Evolutionary conservation across 2,329 filamentous ascomycete species (phyloP).

Genomic region (Fusarium devonianum): DNA sequence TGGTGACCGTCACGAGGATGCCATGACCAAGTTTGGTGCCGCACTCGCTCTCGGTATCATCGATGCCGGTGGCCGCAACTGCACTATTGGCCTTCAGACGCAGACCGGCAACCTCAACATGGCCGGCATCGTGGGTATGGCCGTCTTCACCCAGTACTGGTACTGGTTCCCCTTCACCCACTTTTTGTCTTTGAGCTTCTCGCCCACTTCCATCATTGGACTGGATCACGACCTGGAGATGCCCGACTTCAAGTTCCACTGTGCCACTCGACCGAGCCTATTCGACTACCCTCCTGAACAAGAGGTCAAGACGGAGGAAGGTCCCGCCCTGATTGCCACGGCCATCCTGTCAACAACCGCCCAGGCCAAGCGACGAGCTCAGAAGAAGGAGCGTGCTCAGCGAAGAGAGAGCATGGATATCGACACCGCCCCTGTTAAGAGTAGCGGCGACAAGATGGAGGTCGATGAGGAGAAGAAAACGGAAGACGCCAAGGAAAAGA

Average conservation of each 20-base stretch:
- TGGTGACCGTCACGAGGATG: conserved; percentile 94
- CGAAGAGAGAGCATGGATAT: conserved; percentile 95
- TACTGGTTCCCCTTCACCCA: conserved; percentile 99
- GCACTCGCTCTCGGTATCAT: conserved; percentile 95
- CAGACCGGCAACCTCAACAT: conserved; percentile 99
- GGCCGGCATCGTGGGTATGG: conserved; percentile 97
- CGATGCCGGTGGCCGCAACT: conserved; percentile 96
- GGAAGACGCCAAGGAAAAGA: conserved; percentile 65
- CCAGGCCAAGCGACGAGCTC: conserved; percentile 92
- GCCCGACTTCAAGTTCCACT: conserved; percentile 94
- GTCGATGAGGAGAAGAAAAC: conserved; percentile 70
- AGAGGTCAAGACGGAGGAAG: conserved; percentile 93
- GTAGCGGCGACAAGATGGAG: conserved; percentile 86
- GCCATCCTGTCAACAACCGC: conserved; percentile 96
- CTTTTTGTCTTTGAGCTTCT: conserved; percentile 94
- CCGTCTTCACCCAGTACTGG: conserved; percentile 99
- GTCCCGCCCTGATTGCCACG: conserved; percentile 91
- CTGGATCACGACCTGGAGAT: conserved; percentile 94
- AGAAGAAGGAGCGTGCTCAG: conserved; percentile 91
- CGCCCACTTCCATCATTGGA: conserved; percentile 94
- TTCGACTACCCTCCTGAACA: conserved; percentile 99
- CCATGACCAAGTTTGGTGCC: conserved; percentile 98
- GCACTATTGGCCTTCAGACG: conserved; percentile 96
- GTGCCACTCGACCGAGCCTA: conserved; percentile 89
- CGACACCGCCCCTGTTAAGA: conserved; percentile 71